Percentiles rank a stretch among this genome's conserved stretches.
These are phyloP conservation scores for Penicillium bialowiezense DNA, from an alignment of 495 filamentous ascomycete genomes.

Conservation along the genomic window DNA sequence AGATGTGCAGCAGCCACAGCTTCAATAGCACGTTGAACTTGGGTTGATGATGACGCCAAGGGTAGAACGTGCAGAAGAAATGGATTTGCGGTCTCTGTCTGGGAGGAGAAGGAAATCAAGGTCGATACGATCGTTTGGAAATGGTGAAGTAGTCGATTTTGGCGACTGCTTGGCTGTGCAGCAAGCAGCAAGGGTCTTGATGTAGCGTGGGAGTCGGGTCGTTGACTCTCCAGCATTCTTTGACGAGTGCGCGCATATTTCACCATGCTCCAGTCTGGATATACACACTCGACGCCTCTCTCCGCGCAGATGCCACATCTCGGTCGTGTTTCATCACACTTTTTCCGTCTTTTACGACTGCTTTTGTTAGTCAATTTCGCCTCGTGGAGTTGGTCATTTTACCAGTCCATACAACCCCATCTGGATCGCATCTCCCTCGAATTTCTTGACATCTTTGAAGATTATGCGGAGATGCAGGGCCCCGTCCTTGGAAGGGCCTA, in stretches of 20 bases:
- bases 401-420: constrained; percentile 13
- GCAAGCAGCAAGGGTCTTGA: constrained; percentile 1
- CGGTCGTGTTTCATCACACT: constrained; percentile 11
- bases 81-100: constrained; percentile 1
- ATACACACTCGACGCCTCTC: constrained; percentile 4
- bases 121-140: constrained; percentile 4
- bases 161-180: constrained; percentile 1
- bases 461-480: too few relatives aligned
- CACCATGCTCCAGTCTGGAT: constrained; percentile 8
- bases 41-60: not conserved
- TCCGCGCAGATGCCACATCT: constrained; percentile 2
- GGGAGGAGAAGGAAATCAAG: constrained; percentile 8
- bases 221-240: not conserved
- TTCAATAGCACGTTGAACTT: constrained; percentile 10
- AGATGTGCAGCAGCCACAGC: constrained; percentile 13
- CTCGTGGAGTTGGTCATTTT: not conserved
- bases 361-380: constrained; percentile 3
- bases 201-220: not conserved
- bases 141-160: constrained; percentile 8
- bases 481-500: too few relatives aligned
- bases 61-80: constrained; percentile 11
- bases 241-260: constrained; percentile 8
- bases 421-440: constrained; percentile 2
- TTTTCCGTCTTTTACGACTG: constrained; percentile 11
- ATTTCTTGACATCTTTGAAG: not conserved